Percentiles rank a stretch among this genome's conserved stretches.
phyloP scores from a whole-genome alignment of 768 basidiomycete genomes.

The Boletus bicolor region DNA sequence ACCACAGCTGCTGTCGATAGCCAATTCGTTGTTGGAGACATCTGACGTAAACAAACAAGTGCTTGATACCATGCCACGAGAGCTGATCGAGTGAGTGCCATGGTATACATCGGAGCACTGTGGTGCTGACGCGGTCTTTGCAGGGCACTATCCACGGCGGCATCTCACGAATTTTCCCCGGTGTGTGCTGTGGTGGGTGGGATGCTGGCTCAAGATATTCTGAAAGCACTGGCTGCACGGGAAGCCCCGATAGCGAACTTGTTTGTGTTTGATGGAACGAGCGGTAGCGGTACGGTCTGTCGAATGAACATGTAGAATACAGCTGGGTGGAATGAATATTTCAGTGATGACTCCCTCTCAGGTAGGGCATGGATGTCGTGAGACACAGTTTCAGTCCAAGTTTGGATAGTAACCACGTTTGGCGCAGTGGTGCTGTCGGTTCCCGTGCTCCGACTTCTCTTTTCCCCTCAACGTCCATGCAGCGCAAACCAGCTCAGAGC shows the following conservation, averaged over 20 bases:
- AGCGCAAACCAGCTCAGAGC: slow-evolving; percentile 43
- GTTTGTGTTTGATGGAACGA: slow-evolving; percentile 81
- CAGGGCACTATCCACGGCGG: slow-evolving; percentile 69
- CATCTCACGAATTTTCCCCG: slow-evolving; percentile 84
- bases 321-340: not conserved
- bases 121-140: slow-evolving; percentile 12
- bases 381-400: slow-evolving; percentile 12
- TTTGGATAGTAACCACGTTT: slow-evolving; percentile 27
- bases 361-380: slow-evolving; percentile 8
- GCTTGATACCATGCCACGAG: slow-evolving; percentile 52
- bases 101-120: not conserved
- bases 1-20: slow-evolving; percentile 60
- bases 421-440: slow-evolving; percentile 6
- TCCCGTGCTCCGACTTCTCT: slow-evolving; percentile 10
- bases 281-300: slow-evolving; percentile 70
- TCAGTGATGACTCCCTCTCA: not conserved
- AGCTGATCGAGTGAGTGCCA: slow-evolving; percentile 55
- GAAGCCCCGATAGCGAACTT: slow-evolving; percentile 94
- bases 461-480: slow-evolving; percentile 28
- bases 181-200: slow-evolving; percentile 95
- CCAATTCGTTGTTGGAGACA: slow-evolving; percentile 54
- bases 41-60: slow-evolving; percentile 73
- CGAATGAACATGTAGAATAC: slow-evolving; percentile 43
- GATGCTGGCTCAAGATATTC: slow-evolving; percentile 89
- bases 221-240: slow-evolving; percentile 85